These are phyloP conservation scores for Zea luxurians DNA, from an alignment of 176 grass and related monocot genomes.

Conservation along the genomic window DNA sequence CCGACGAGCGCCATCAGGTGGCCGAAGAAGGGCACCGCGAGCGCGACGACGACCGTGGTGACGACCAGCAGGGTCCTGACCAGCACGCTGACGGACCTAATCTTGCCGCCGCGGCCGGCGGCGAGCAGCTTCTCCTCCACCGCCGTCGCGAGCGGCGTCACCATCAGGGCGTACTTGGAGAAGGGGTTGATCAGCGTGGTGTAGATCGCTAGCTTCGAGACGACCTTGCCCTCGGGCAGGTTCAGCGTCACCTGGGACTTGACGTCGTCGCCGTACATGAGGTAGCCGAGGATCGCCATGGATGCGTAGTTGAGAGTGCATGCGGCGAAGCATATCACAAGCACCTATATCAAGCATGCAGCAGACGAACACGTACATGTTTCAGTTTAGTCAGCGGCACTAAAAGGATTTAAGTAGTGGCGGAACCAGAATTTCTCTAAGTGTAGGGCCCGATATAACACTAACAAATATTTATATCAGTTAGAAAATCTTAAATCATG, in stretches of 20 bases:
- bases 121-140: constrained; percentile 54
- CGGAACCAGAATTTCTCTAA: too few species aligned
- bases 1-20: constrained; percentile 80
- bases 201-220: constrained; percentile 73
- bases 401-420: too few species aligned
- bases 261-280: constrained; percentile 69
- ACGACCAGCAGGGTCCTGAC: constrained; percentile 50
- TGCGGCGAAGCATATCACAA: constrained; percentile 54
- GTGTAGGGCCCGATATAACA: too few species aligned
- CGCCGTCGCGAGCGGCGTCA: constrained; percentile 53
- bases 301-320: constrained; percentile 71
- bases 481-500: too few species aligned
- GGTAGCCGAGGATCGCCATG: constrained; percentile 72
- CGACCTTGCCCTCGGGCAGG: constrained; percentile 60
- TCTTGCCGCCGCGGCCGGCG: not conserved
- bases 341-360: constrained; percentile 39
- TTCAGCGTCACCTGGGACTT: constrained; percentile 73
- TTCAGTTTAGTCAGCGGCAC: not conserved
- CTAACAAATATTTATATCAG: too few species aligned
- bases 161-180: constrained; percentile 76
- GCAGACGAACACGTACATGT: not conserved
- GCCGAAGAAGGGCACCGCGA: constrained; percentile 72
- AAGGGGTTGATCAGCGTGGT: constrained; percentile 69
- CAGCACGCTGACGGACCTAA: constrained; percentile 29
- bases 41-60: constrained; percentile 61